phyloP scores from a whole-genome alignment of 768 basidiomycete genomes.

The Candolleomyces aberdarensis region DNA sequence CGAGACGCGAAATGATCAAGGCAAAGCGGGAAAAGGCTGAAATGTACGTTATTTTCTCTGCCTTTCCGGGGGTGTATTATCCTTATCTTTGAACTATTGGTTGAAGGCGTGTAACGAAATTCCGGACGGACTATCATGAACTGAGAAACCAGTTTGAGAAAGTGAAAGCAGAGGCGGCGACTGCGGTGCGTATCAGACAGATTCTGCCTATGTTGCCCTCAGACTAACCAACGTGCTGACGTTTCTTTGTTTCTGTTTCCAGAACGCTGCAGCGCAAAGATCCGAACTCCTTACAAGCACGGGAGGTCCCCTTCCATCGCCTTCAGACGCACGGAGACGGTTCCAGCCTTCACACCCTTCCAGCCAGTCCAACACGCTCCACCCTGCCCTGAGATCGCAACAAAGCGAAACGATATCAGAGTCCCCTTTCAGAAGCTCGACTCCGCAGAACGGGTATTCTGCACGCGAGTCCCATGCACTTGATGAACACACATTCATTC shows the following conservation, averaged over 20 bases:
- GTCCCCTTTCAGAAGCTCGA: slow-evolving; percentile 74
- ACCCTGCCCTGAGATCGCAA: slow-evolving; percentile 48
- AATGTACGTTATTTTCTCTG: slow-evolving; percentile 48
- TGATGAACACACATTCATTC: slow-evolving; percentile 85
- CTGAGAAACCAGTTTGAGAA: slow-evolving; percentile 80
- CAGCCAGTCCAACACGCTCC: slow-evolving; percentile 42
- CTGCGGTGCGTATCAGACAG: slow-evolving; percentile 34
- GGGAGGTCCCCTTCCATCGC: slow-evolving; percentile 31
- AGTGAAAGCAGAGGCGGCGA: slow-evolving; percentile 58
- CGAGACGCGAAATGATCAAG: slow-evolving; percentile 92
- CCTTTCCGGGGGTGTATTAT: not conserved
- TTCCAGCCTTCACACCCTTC: slow-evolving; percentile 46
- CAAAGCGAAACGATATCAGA: slow-evolving; percentile 60
- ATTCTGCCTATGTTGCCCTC: not conserved
- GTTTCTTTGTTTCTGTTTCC: slow-evolving; percentile 1
- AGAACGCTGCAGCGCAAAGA: slow-evolving; percentile 62
- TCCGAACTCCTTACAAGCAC: slow-evolving; percentile 59
- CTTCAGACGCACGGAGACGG: slow-evolving; percentile 65
- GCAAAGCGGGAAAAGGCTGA: slow-evolving; percentile 96
- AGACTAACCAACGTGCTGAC: too few species aligned
- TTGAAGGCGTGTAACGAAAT: slow-evolving; percentile 86
- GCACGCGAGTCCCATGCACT: slow-evolving; percentile 77
- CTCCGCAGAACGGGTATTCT: slow-evolving; percentile 51
- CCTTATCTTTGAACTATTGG: not conserved
- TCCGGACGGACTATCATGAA: slow-evolving; percentile 82